These are phyloP conservation scores for Metschnikowia arizonensis DNA, from an alignment of 805 yeast genomes.

Conservation along the genomic window DNA sequence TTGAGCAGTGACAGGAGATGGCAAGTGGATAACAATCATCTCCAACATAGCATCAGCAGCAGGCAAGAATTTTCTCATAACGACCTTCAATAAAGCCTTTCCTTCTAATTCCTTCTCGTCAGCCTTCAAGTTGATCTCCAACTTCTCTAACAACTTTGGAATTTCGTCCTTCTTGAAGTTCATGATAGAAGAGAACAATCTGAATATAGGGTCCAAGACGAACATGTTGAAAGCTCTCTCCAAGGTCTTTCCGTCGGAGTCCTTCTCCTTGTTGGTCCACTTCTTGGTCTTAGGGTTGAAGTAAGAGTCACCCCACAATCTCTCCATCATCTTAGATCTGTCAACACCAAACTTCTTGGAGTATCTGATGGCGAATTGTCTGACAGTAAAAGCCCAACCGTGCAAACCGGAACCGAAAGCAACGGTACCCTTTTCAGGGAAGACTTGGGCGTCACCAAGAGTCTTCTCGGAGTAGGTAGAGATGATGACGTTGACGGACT, in stretches of 20 bases:
- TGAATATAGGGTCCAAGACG: constrained; percentile 97
- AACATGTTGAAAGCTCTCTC: constrained; percentile 99
- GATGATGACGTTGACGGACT: constrained; percentile 97
- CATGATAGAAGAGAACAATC: constrained; percentile 95
- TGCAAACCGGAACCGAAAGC: constrained; percentile 99
- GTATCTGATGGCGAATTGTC: constrained; percentile 97
- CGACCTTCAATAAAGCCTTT: constrained; percentile 96
- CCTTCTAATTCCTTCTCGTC: constrained; percentile 99
- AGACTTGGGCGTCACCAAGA: constrained; percentile 95
- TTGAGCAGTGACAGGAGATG: constrained; percentile 99
- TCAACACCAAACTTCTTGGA: constrained; percentile 99
- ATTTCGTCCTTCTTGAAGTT: constrained; percentile 98
- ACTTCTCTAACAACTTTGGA: constrained; percentile 85
- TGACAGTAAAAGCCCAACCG: constrained; percentile 99
- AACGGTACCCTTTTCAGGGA: constrained; percentile 98
- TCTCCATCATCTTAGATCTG: constrained; percentile 95
- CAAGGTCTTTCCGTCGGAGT: constrained; percentile 89
- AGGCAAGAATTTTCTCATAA: constrained; percentile 99
- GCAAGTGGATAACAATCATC: constrained; percentile 97
- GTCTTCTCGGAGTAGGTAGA: constrained; percentile 88
- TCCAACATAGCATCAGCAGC: constrained; percentile 99
- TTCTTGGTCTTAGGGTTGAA: constrained; percentile 99
- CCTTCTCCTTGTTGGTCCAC: constrained; percentile 95
- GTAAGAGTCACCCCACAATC: constrained; percentile 99
- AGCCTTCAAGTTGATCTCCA: constrained; percentile 88